Percentiles rank a stretch among this genome's conserved stretches.
These are phyloP conservation scores for Gremmenia infestans DNA, from an alignment of 2,329 filamentous ascomycete species.

Conservation along the genomic window DNA sequence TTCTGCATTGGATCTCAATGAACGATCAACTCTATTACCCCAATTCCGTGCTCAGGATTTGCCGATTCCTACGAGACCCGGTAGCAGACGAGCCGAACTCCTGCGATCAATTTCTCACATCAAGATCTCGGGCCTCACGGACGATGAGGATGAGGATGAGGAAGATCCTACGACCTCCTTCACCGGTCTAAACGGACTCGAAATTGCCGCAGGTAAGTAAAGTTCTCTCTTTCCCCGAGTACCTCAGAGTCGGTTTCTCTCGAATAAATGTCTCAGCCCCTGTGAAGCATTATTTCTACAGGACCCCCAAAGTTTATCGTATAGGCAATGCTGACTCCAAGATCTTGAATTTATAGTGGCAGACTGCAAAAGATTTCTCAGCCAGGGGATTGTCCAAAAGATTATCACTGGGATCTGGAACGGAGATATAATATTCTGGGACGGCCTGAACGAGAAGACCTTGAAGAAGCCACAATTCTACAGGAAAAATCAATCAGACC, in stretches of 20 bases:
- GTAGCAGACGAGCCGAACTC: constrained; percentile 22
- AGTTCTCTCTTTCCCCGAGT: too few relatives aligned
- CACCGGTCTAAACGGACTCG: constrained; percentile 75
- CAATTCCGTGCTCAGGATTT: constrained; percentile 23
- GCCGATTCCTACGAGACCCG: constrained; percentile 14
- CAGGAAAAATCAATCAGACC: constrained; percentile 61
- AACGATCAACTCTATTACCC: constrained; percentile 26
- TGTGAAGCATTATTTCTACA: too few relatives aligned
- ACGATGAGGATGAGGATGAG: constrained; percentile 42
- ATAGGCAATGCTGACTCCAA: too few relatives aligned
- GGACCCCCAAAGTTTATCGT: too few relatives aligned
- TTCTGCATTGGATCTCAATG: constrained; percentile 14
- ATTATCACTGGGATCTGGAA: constrained; percentile 83
- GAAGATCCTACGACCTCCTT: constrained; percentile 67
- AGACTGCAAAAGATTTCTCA: constrained; percentile 78
- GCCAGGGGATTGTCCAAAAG: constrained; percentile 74
- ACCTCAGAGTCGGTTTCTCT: too few relatives aligned
- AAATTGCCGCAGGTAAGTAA: constrained; percentile 59
- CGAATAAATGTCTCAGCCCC: too few relatives aligned
- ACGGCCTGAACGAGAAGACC: constrained; percentile 65
- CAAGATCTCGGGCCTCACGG: constrained; percentile 31
- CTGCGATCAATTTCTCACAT: constrained; percentile 52
- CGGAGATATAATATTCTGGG: constrained; percentile 85
- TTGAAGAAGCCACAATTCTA: constrained; percentile 75
- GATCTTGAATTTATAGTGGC: constrained; percentile 43